Conservation (phyloP, 805 yeast species). For the Teunomyces kruisii region DNA sequence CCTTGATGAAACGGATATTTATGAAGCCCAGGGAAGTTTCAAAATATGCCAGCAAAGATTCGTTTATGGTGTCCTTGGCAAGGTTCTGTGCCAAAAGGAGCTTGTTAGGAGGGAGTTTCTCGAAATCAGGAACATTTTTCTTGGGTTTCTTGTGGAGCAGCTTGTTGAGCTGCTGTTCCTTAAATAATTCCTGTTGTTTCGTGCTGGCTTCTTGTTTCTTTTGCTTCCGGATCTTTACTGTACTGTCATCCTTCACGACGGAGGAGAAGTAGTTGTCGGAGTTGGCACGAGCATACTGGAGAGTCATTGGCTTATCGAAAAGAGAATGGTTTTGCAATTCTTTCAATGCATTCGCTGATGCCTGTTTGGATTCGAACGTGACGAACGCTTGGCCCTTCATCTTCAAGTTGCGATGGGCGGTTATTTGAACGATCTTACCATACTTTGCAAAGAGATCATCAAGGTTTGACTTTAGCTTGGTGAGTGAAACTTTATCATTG, state of each 20-base stretch:
- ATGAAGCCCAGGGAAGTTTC: slow-evolving; percentile 56
- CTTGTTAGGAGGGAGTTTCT: slow-evolving; percentile 63
- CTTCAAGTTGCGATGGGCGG: slow-evolving; percentile 59
- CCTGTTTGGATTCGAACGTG: slow-evolving; percentile 44
- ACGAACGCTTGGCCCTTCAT: slow-evolving; percentile 85
- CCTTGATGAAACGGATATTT: slow-evolving; percentile 64
- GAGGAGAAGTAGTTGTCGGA: slow-evolving; percentile 38
- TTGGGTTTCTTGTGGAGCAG: slow-evolving; percentile 16
- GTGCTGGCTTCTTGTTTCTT: slow-evolving; percentile 14
- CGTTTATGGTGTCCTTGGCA: slow-evolving; percentile 6
- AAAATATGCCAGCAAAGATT: slow-evolving; percentile 47
- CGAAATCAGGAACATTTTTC: slow-evolving; percentile 4
- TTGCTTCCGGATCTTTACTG: slow-evolving; percentile 20
- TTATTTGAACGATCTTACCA: slow-evolving; percentile 50
- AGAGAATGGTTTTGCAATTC: slow-evolving; percentile 41
- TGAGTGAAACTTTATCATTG: slow-evolving; percentile 63
- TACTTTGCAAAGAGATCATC: slow-evolving; percentile 39
- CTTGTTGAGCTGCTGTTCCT: slow-evolving; percentile 6
- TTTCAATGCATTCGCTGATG: slow-evolving; percentile 48
- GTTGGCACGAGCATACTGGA: slow-evolving; percentile 42
- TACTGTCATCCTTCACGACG: slow-evolving; percentile 16
- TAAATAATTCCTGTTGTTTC: slow-evolving; percentile 9
- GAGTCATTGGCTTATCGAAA: slow-evolving; percentile 48
- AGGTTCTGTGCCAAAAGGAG: slow-evolving; percentile 61
- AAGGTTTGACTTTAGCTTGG: slow-evolving; percentile 48